These are phyloP conservation scores for Sporisorium sorghi DNA, from an alignment of 1,284 basidiomycete genomes.

Conservation along the genomic window DNA sequence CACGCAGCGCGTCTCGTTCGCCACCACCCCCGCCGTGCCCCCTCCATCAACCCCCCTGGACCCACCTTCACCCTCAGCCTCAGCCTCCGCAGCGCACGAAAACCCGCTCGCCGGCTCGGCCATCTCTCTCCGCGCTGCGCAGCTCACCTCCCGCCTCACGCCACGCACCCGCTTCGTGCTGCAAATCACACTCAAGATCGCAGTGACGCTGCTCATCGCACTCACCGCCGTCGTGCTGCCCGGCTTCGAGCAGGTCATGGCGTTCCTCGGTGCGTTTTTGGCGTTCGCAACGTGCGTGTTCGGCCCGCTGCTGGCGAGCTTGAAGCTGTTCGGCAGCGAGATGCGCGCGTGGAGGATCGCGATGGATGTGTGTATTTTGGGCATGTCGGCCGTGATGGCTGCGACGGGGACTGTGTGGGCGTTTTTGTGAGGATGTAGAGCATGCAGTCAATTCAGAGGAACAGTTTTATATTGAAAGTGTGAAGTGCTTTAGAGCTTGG, in stretches of 20 bases:
- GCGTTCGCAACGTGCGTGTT: conserved; percentile 76
- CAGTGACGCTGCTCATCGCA: conserved; percentile 54
- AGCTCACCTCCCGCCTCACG: conserved; percentile 14
- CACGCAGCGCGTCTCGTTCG: conserved; percentile 40
- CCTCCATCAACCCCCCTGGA: neutral
- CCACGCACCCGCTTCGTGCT: conserved; percentile 18
- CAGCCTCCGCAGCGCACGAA: conserved; percentile 11
- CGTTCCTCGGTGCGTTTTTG: conserved; percentile 85
- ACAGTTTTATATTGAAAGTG: too few relatives aligned
- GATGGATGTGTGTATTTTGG: conserved; percentile 54
- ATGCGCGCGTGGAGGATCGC: conserved; percentile 41
- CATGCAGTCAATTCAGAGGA: too few relatives aligned
- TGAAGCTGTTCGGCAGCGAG: conserved; percentile 50
- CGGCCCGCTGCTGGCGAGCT: conserved; percentile 60
- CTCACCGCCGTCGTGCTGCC: conserved; percentile 74
- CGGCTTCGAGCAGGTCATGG: conserved; percentile 88
- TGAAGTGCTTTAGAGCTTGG: conserved; percentile 25
- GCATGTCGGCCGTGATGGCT: conserved; percentile 53
- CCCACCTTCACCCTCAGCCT: too few relatives aligned
- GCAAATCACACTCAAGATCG: conserved; percentile 42
- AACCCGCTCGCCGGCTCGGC: conserved; percentile 51
- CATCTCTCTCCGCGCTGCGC: conserved; percentile 45
- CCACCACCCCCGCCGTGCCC: conserved; percentile 4
- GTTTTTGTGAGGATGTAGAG: conserved; percentile 33
- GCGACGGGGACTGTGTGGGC: conserved; percentile 60